Evolutionary conservation across 2,329 filamentous ascomycete genomes (phyloP).

Genomic region (Hypoxylon sp.): DNA sequence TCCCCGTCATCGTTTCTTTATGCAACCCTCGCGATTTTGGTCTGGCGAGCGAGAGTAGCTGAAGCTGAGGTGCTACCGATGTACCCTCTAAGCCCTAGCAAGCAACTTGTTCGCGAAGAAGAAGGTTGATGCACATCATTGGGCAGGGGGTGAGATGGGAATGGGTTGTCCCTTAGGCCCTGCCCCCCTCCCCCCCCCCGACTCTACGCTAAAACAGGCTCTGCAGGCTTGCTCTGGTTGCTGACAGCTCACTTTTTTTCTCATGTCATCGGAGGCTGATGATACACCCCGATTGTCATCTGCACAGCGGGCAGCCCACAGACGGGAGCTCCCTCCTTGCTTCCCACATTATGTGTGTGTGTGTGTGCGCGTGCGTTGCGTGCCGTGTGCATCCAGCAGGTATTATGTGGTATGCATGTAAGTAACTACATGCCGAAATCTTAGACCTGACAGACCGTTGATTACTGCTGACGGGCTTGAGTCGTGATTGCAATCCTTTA

Average conservation of each 20-base stretch:
- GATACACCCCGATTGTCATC: constrained; percentile 35
- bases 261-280: constrained; percentile 37
- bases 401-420: constrained; percentile 7
- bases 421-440: constrained; percentile 28
- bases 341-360: constrained; percentile 24
- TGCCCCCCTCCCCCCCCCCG: too few species aligned
- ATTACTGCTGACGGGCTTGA: constrained; percentile 30
- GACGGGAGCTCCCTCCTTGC: constrained; percentile 33
- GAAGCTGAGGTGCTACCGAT: constrained; percentile 28
- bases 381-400: too few species aligned
- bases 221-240: too few species aligned
- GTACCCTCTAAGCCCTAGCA: constrained; percentile 11
- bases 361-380: too few species aligned
- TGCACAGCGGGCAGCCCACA: constrained; percentile 30
- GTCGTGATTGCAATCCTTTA: constrained; percentile 31
- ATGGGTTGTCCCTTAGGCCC: too few species aligned
- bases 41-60: constrained; percentile 15
- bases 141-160: constrained; percentile 18
- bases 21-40: constrained; percentile 33
- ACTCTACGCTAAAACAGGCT: too few species aligned
- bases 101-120: constrained; percentile 15
- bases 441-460: constrained; percentile 21
- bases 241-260: constrained; percentile 34
- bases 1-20: constrained; percentile 41
- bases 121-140: constrained; percentile 31